These are phyloP conservation scores for Saturnispora zaruensis DNA, from an alignment of 805 yeast species.

Conservation along the genomic window DNA sequence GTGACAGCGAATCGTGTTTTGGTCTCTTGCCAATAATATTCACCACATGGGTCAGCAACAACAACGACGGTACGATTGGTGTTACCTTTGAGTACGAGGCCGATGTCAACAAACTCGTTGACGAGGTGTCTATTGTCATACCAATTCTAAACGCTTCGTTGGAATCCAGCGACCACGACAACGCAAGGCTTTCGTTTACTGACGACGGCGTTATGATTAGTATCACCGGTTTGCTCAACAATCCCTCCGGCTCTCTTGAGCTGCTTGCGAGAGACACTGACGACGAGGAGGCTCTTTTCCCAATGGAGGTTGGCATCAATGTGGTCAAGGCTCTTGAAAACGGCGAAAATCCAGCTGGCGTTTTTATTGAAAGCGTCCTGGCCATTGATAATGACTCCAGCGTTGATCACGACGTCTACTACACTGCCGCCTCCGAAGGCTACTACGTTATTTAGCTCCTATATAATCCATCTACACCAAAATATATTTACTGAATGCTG, in stretches of 20 bases:
- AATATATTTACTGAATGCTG: neutral
- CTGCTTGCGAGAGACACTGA: slow-evolving; percentile 58
- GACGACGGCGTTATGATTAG: slow-evolving; percentile 68
- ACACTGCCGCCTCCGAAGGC: slow-evolving; percentile 49
- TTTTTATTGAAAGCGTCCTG: slow-evolving; percentile 55
- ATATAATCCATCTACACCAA: neutral
- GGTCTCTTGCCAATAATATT: slow-evolving; percentile 57
- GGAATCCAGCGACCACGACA: slow-evolving; percentile 46
- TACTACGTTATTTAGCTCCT: slow-evolving; percentile 38
- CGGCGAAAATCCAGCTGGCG: slow-evolving; percentile 42
- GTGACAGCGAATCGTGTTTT: slow-evolving; percentile 44
- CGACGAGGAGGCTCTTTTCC: slow-evolving; percentile 81
- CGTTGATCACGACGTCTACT: slow-evolving; percentile 62
- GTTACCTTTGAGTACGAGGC: slow-evolving; percentile 88
- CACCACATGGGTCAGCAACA: slow-evolving; percentile 74
- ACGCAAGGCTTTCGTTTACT: slow-evolving; percentile 45
- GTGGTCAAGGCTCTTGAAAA: slow-evolving; percentile 25
- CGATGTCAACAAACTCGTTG: slow-evolving; percentile 41
- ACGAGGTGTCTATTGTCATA: slow-evolving; percentile 47
- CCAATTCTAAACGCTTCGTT: slow-evolving; percentile 54
- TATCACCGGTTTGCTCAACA: slow-evolving; percentile 41
- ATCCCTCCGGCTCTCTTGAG: slow-evolving; percentile 67
- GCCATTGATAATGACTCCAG: slow-evolving; percentile 39
- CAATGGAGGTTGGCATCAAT: slow-evolving; percentile 65
- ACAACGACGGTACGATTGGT: slow-evolving; percentile 51